phyloP scores from a whole-genome alignment of 371 early-diverging fungal genomes.

The Lichtheimia ornata region DNA sequence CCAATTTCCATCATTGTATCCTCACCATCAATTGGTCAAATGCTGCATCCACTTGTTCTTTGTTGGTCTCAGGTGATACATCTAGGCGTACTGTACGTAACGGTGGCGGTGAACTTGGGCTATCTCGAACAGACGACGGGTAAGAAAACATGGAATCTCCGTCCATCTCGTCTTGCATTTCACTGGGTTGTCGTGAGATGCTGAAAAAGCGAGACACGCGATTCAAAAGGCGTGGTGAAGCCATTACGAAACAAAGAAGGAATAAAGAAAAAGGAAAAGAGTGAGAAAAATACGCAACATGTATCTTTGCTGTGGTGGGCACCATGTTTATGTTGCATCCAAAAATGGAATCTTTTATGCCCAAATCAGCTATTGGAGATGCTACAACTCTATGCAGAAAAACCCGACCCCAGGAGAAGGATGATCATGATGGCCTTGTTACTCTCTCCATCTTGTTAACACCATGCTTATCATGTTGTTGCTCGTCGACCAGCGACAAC shows the following conservation, averaged over 20 bases:
- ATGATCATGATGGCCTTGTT: not conserved
- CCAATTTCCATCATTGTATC: not conserved
- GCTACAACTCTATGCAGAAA: not conserved
- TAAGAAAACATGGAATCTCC: constrained; percentile 45
- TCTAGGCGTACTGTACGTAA: constrained; percentile 36
- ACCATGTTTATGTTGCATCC: constrained; percentile 2
- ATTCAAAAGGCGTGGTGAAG: constrained; percentile 18
- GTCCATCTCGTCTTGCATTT: not conserved
- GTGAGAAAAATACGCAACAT: not conserved
- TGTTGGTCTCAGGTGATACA: constrained; percentile 24
- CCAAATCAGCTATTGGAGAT: not conserved
- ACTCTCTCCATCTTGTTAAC: not conserved
- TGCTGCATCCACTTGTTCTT: constrained; percentile 41
- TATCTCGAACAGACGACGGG: constrained; percentile 29
- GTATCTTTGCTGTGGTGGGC: not conserved
- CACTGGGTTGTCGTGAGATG: constrained; percentile 9
- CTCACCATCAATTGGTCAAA: constrained; percentile 46
- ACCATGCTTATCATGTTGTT: not conserved
- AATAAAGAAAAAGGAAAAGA: not conserved
- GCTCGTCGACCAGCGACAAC: not conserved
- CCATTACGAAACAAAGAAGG: constrained; percentile 6
- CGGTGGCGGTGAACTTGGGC: constrained; percentile 32
- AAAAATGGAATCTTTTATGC: not conserved
- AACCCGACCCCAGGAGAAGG: not conserved
- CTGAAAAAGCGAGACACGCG: constrained; percentile 23